Conservation (phyloP, 148 eudicot species). For the Vaccinium vitisidaea region DNA sequence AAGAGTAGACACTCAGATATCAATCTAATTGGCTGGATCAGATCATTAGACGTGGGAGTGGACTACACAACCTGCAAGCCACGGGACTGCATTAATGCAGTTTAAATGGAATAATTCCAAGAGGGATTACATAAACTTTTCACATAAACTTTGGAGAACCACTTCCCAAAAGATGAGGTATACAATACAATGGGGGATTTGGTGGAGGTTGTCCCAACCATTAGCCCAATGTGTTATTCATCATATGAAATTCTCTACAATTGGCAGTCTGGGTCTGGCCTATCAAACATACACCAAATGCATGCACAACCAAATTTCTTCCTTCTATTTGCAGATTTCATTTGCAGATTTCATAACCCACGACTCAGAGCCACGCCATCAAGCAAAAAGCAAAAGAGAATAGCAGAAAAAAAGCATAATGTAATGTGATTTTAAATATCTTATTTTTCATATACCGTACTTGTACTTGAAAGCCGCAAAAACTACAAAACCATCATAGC, state of each 20-base stretch:
- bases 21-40: neutral
- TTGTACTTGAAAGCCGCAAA: neutral
- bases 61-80: neutral
- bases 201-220: neutral
- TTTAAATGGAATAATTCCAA: neutral
- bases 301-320: neutral
- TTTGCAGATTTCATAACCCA: neutral
- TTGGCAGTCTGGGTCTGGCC: neutral
- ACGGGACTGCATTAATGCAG: neutral
- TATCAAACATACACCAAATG: neutral
- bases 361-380: neutral
- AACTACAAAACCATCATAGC: neutral
- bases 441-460: neutral
- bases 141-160: neutral
- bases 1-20: neutral
- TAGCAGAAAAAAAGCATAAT: neutral
- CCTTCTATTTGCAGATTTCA: neutral
- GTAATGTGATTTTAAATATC: too few species aligned
- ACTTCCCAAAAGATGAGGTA: neutral
- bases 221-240: neutral
- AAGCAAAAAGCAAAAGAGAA: neutral
- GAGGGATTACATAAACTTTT: neutral
- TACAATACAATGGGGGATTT: neutral
- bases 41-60: neutral
- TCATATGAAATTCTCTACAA: neutral